phyloP scores from a whole-genome alignment of 192 early-diverging fungal genomes.

The Tieghemiomyces parasiticus region DNA sequence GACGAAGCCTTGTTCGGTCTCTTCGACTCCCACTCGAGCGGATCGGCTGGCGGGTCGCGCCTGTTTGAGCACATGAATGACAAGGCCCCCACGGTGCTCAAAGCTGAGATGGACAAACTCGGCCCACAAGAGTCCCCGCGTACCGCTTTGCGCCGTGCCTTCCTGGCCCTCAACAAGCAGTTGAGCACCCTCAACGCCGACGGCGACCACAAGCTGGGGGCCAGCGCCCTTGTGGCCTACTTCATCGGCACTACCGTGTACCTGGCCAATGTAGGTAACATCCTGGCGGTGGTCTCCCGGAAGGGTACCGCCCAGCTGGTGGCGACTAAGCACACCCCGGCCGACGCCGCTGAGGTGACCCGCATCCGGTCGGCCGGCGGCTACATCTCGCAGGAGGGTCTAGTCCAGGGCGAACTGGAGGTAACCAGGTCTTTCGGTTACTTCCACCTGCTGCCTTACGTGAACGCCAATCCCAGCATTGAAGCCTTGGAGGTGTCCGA shows the following conservation, averaged over 20 bases:
- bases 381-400: slow-evolving; percentile 54
- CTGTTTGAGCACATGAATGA: slow-evolving; percentile 56
- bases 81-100: slow-evolving; percentile 45
- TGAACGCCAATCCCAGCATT: slow-evolving; percentile 76
- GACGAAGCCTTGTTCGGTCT: slow-evolving; percentile 82
- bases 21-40: slow-evolving; percentile 53
- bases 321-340: slow-evolving; percentile 53
- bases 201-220: slow-evolving; percentile 42
- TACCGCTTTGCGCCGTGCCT: slow-evolving; percentile 64
- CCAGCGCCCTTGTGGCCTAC: slow-evolving; percentile 66
- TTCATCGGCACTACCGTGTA: slow-evolving; percentile 62
- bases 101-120: slow-evolving; percentile 55
- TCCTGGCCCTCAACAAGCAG: slow-evolving; percentile 69
- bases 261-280: slow-evolving; percentile 77
- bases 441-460: slow-evolving; percentile 61
- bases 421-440: slow-evolving; percentile 77
- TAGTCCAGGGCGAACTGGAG: slow-evolving; percentile 60
- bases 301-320: slow-evolving; percentile 53
- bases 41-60: slow-evolving; percentile 25
- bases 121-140: slow-evolving; percentile 38
- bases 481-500: slow-evolving; percentile 53
- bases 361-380: slow-evolving; percentile 71
- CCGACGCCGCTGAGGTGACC: slow-evolving; percentile 46
- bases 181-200: slow-evolving; percentile 30
- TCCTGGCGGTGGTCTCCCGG: slow-evolving; percentile 59